Base-by-base conservation (phyloP, 805 yeast species). In the Candida railenensis region DNA sequence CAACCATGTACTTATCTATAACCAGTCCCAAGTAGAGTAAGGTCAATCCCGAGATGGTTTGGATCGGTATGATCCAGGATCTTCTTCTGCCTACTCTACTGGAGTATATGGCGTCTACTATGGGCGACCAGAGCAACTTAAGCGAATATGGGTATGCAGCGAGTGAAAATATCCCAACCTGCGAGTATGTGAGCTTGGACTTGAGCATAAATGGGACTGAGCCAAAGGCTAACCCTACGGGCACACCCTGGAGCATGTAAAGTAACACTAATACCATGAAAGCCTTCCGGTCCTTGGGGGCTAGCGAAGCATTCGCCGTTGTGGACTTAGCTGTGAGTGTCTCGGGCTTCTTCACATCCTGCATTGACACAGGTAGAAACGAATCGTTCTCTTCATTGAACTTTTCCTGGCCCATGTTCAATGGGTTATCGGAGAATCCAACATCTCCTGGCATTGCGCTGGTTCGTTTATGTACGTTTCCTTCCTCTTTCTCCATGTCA, bases 121-220 rank as follows among this genome's bases (percentile, higher is more conserved):
- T 78, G 0, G 99, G 99, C 12, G 96, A 87, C 98, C 99, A 94
- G 40, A 92, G 66, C 47, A 94, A 76, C 64, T 94, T 94, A 53
- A 94, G 69, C 7, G 96, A 87, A 67, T 94, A 94, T 1, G 99
- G 99, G 59, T 94, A 94, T 2, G 97, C 83, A 0, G 98, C 97
- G 52, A 94, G 71, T 2, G 96, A 81, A 62, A 94, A 94, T 2
- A 91, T 61, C 1, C 98, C 99, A 5, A 94, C 87, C 57, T 91
- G 95, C 0, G 96, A 82, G 61, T 88, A 94, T 11, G 90, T 78
- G 14, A 92, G 76, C 47, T 86, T 82, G 3, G 92, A 79, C 62
- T 94, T 94, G 47, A 94, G 74, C 16, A 94, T 68, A 58, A 91
- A 94, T 1, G 99, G 99, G 9, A 94, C 78, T 1, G 96, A 83